phyloP scores from a whole-genome alignment of 805 yeast genomes.

The Komagataella ulmi region DNA sequence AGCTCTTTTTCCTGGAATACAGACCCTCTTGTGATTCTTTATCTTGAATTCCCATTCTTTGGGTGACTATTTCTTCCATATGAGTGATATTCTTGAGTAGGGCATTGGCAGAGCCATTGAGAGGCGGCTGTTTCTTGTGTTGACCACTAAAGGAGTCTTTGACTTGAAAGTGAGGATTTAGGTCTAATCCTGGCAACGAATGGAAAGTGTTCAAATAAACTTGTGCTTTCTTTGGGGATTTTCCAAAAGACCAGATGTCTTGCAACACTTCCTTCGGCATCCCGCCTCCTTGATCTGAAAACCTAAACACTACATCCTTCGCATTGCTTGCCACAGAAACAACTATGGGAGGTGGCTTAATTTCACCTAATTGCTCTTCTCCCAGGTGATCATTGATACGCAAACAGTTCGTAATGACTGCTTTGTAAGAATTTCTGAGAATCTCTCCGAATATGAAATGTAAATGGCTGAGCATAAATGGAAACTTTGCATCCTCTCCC shows the following conservation, averaged over 20 bases:
- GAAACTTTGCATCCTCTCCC: conserved; percentile 64
- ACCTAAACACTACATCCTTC: conserved; percentile 58
- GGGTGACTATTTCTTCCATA: conserved; percentile 18
- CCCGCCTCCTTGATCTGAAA: conserved; percentile 91
- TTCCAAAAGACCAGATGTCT: conserved; percentile 81
- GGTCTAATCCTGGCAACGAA: conserved; percentile 47
- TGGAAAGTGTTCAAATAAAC: conserved; percentile 55
- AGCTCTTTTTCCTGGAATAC: conserved; percentile 27
- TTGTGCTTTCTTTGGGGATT: conserved; percentile 45
- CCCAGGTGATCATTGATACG: conserved; percentile 8
- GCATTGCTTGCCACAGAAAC: conserved; percentile 59
- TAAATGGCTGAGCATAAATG: conserved; percentile 76
- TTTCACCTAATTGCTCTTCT: conserved; percentile 4
- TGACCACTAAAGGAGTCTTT: conserved; percentile 3
- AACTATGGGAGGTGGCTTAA: conserved; percentile 55
- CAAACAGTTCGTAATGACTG: conserved; percentile 45
- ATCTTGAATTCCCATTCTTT: conserved; percentile 3
- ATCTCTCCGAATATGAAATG: conserved; percentile 83
- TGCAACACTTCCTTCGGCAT: conserved; percentile 42
- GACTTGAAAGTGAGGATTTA: conserved; percentile 16
- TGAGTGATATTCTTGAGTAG: conserved; percentile 4
- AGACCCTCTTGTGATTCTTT: conserved; percentile 1
- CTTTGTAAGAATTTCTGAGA: conserved; percentile 72
- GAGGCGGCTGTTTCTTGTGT: neutral
- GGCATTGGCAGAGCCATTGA: neutral